A percentile compares a stretch with the other conserved stretches of the same genome.
phyloP scores from a whole-genome alignment of 75 land plant species.

The Selaginella moellendorffii region DNA sequence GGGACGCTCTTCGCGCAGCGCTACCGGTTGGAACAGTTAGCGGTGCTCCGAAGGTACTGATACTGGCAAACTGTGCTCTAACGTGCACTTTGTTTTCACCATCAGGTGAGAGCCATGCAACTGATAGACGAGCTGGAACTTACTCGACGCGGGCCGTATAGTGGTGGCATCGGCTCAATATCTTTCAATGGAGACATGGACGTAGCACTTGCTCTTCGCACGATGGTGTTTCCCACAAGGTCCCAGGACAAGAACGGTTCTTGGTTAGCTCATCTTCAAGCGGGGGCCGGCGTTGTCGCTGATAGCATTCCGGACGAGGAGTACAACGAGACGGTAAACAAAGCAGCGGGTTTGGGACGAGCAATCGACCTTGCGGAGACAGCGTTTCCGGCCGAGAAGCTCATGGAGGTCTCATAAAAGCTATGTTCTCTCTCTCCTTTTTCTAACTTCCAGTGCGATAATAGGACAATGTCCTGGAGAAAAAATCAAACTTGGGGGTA shows the following conservation, averaged over 20 bases:
- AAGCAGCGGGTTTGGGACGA: slow-evolving; percentile 80
- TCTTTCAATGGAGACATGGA: slow-evolving; percentile 91
- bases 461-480: no score
- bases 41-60: slow-evolving; percentile 89
- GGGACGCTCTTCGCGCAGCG: slow-evolving; percentile 96
- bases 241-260: slow-evolving; percentile 4
- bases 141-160: slow-evolving; percentile 87
- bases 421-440: no score
- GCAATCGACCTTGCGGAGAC: slow-evolving; percentile 94
- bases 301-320: slow-evolving; percentile 83
- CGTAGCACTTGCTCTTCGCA: slow-evolving; percentile 81
- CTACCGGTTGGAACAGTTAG: slow-evolving; percentile 98
- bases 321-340: slow-evolving; percentile 77
- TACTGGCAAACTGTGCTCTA: not conserved
- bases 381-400: no score
- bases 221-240: slow-evolving; percentile 65
- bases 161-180: slow-evolving; percentile 90
- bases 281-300: slow-evolving; percentile 93
- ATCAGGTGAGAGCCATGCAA: slow-evolving; percentile 99
- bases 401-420: no score
- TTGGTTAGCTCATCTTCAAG: slow-evolving; percentile 91
- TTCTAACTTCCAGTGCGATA: no score
- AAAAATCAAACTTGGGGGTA: no score
- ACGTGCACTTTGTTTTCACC: no score
- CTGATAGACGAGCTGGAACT: slow-evolving; percentile 83